phyloP scores from a whole-genome alignment of 768 basidiomycete species.

The Suillus fuscotomentosus region DNA sequence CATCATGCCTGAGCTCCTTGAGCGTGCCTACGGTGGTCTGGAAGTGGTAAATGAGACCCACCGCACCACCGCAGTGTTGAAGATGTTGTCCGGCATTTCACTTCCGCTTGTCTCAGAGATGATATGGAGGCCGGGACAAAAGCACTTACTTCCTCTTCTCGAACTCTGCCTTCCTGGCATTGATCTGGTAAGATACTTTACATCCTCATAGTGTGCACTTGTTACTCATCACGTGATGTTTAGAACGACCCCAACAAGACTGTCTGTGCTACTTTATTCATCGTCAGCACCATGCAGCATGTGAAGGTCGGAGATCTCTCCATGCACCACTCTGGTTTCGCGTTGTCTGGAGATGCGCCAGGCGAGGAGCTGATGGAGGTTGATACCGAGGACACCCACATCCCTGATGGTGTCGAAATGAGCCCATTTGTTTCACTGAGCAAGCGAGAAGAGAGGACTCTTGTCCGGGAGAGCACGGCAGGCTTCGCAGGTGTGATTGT shows the following conservation, averaged over 20 bases:
- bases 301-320: constrained; percentile 79
- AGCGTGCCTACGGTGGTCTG: constrained; percentile 88
- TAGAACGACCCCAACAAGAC: constrained; percentile 84
- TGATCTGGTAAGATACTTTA: constrained; percentile 59
- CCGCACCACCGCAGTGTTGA: constrained; percentile 87
- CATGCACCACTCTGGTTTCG: constrained; percentile 53
- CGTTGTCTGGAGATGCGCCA: constrained; percentile 52
- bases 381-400: constrained; percentile 41
- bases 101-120: constrained; percentile 74
- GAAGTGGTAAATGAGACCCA: constrained; percentile 95
- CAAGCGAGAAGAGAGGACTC: constrained; percentile 65
- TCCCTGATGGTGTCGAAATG: constrained; percentile 50
- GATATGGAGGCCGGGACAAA: constrained; percentile 84
- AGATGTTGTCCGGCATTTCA: constrained; percentile 75
- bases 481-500: constrained; percentile 62
- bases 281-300: constrained; percentile 68
- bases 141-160: constrained; percentile 82
- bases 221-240: constrained; percentile 4
- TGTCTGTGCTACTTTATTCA: constrained; percentile 76
- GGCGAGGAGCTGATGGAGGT: constrained; percentile 55
- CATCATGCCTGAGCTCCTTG: constrained; percentile 88
- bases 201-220: neutral
- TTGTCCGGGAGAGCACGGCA: constrained; percentile 76
- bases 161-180: constrained; percentile 91
- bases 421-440: constrained; percentile 40